Percentiles rank a stretch among this genome's conserved stretches.
phyloP scores from a whole-genome alignment of 1,284 basidiomycete species.

The Heterobasidion occidentale region DNA sequence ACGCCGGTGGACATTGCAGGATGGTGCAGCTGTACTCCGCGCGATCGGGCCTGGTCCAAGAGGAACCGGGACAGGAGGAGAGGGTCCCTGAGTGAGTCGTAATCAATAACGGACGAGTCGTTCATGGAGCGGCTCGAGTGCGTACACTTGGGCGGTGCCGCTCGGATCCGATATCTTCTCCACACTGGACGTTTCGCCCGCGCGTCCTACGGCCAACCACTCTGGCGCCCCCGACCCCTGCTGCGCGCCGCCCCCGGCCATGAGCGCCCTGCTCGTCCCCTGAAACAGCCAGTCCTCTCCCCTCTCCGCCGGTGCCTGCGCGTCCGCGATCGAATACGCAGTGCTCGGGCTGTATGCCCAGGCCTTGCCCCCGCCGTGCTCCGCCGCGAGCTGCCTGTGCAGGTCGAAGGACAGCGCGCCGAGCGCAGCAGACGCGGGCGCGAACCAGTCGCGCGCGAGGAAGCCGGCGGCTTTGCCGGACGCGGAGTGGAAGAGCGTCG shows the following conservation, averaged over 20 bases:
- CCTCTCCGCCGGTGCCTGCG: not conserved
- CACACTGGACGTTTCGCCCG: constrained; percentile 9
- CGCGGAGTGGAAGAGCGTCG: constrained; percentile 34
- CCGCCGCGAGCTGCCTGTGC: constrained; percentile 45
- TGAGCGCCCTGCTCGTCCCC: constrained; percentile 6
- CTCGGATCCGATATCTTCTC: constrained; percentile 24
- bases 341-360: constrained; percentile 49
- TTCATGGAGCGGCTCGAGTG: not conserved
- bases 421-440: constrained; percentile 35
- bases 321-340: constrained; percentile 17
- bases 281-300: constrained; percentile 12
- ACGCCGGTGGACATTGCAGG: constrained; percentile 18
- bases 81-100: constrained; percentile 27
- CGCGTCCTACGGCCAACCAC: constrained; percentile 19
- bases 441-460: constrained; percentile 61
- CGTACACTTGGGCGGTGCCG: constrained; percentile 40
- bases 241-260: constrained; percentile 1
- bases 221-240: constrained; percentile 8
- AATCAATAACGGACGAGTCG: not conserved
- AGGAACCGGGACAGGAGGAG: constrained; percentile 43
- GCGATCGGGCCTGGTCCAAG: constrained; percentile 31
- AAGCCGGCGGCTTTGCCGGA: constrained; percentile 61
- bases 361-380: constrained; percentile 37
- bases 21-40: constrained; percentile 32
- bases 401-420: constrained; percentile 50